Conservation (phyloP, 2,329 filamentous ascomycete genomes). For the Beauveria sp. region DNA sequence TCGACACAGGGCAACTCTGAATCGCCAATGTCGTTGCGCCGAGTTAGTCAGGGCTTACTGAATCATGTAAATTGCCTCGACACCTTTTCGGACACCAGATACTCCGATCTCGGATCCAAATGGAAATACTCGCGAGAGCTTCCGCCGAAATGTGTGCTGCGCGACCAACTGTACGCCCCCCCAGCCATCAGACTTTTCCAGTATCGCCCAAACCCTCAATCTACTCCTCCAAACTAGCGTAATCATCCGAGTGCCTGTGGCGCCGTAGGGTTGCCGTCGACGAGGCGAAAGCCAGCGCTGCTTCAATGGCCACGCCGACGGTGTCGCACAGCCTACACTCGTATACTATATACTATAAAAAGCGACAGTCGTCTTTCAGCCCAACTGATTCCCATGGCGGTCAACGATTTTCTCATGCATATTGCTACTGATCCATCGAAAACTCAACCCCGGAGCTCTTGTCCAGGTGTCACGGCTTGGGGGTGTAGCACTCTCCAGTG, state of each 20-base stretch:
- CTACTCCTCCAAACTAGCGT: not conserved
- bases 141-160: not conserved
- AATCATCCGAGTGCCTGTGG: not conserved
- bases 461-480: not conserved
- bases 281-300: not conserved
- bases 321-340: not conserved
- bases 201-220: not conserved
- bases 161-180: not conserved
- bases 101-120: not conserved
- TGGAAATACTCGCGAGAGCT: not conserved
- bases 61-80: not conserved
- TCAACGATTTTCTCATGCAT: not conserved
- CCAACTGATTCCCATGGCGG: not conserved
- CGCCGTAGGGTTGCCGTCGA: not conserved
- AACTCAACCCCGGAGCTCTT: not conserved
- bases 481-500: not conserved
- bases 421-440: not conserved
- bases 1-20: not conserved
- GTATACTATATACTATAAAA: not conserved
- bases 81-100: not conserved
- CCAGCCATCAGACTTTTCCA: not conserved
- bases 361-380: not conserved
- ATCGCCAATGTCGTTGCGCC: not conserved
- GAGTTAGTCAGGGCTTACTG: not conserved
- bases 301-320: not conserved